phyloP scores from a whole-genome alignment of 2,329 filamentous ascomycete species.

The Colletotrichum simmondsii region DNA sequence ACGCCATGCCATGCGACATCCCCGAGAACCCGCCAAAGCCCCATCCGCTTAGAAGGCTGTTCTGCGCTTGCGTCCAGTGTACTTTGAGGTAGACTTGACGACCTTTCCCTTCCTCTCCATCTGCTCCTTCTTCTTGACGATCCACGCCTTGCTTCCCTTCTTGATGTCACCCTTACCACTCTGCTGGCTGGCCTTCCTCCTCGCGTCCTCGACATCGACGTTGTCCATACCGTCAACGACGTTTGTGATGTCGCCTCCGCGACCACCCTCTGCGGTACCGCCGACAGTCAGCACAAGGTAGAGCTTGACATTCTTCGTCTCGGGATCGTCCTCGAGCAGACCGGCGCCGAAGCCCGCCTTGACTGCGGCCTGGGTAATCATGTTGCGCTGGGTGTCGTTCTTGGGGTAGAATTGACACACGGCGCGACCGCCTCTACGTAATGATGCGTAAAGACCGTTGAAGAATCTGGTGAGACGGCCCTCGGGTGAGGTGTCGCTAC shows the following conservation, averaged over 20 bases:
- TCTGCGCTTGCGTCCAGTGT: constrained; percentile 89
- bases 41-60: constrained; percentile 70
- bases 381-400: constrained; percentile 88
- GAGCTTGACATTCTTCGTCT: constrained; percentile 96
- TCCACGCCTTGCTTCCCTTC: constrained; percentile 89
- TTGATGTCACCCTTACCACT: constrained; percentile 66
- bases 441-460: constrained; percentile 86
- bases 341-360: constrained; percentile 96
- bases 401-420: constrained; percentile 99
- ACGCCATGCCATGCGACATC: constrained; percentile 36
- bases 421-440: constrained; percentile 86
- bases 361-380: constrained; percentile 92
- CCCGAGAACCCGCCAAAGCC: constrained; percentile 7
- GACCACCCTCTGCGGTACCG: constrained; percentile 59
- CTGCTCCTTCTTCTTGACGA: constrained; percentile 87
- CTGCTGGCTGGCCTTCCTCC: constrained; percentile 58
- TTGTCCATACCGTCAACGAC: constrained; percentile 90
- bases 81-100: constrained; percentile 92
- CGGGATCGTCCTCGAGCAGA: constrained; percentile 92
- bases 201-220: constrained; percentile 83
- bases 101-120: constrained; percentile 96
- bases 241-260: constrained; percentile 85
- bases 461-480: constrained; percentile 88
- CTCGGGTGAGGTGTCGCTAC: constrained; percentile 82
- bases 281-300: constrained; percentile 95